phyloP scores from a whole-genome alignment of 371 early-diverging fungal species.

The Conidiobolus incongruus region DNA sequence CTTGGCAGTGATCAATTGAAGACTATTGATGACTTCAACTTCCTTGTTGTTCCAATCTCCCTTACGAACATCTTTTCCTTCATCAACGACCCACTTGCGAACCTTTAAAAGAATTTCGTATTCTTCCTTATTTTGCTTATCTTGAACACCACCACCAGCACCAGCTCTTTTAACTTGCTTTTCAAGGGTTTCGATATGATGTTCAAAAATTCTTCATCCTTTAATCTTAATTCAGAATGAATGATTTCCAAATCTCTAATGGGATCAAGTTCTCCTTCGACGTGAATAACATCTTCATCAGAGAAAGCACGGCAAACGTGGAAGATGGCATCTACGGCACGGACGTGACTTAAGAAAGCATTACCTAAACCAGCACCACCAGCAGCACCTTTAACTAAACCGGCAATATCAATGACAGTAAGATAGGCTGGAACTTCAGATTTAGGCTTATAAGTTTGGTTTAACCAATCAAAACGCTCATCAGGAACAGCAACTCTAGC shows the following conservation, averaged over 20 bases:
- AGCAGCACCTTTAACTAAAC: slow-evolving; percentile 75
- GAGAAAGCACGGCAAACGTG: slow-evolving; percentile 73
- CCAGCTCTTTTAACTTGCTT: slow-evolving; percentile 37
- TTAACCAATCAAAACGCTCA: slow-evolving; percentile 48
- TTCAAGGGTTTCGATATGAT: slow-evolving; percentile 29
- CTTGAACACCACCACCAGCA: slow-evolving; percentile 48
- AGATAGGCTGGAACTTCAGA: slow-evolving; percentile 36
- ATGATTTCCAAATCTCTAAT: slow-evolving; percentile 76
- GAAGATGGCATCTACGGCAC: slow-evolving; percentile 83
- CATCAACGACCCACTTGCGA: slow-evolving; percentile 14
- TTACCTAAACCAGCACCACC: slow-evolving; percentile 75
- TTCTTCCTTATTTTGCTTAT: slow-evolving; percentile 83
- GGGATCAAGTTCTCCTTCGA: slow-evolving; percentile 73
- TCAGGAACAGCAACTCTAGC: slow-evolving; percentile 65
- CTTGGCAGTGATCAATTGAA: slow-evolving; percentile 77
- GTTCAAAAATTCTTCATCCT: slow-evolving; percentile 60
- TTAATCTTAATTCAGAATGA: slow-evolving; percentile 68
- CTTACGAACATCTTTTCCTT: slow-evolving; percentile 27
- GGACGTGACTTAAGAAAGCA: slow-evolving; percentile 75
- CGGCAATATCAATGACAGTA: slow-evolving; percentile 86
- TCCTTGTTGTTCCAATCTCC: slow-evolving; percentile 31
- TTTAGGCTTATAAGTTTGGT: slow-evolving; percentile 38
- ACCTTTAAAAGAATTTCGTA: slow-evolving; percentile 21
- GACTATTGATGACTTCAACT: slow-evolving; percentile 52
- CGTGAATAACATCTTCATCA: slow-evolving; percentile 72